Evolutionary conservation across 768 basidiomycete species (phyloP).

Genomic region (Tricholoma sp.): DNA sequence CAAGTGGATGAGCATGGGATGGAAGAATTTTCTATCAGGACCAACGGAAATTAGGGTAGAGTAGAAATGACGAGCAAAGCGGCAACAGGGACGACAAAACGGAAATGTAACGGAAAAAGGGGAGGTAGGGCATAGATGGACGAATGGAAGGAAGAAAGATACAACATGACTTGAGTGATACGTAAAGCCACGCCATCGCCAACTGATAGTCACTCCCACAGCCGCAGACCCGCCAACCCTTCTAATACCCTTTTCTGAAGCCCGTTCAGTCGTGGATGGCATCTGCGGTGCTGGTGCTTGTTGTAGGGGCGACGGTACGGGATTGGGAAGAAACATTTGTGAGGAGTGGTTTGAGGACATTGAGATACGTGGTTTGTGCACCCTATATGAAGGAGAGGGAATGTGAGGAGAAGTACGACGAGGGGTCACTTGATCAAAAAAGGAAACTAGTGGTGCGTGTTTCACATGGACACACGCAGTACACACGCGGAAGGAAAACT

Average conservation of each 20-base stretch:
- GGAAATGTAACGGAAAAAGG: background rate
- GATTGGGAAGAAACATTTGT: slow-evolving; percentile 48
- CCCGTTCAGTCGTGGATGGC: slow-evolving; percentile 19
- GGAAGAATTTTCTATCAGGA: background rate
- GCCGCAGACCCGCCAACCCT: background rate
- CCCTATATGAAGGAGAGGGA: slow-evolving; percentile 44
- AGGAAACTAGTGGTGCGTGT: background rate
- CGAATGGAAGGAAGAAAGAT: background rate
- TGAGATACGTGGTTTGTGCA: slow-evolving; percentile 76
- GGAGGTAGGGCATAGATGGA: background rate
- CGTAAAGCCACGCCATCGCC: background rate
- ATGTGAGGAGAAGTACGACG: background rate
- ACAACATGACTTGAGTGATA: background rate
- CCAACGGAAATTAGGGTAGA: background rate
- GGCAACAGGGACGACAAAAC: background rate
- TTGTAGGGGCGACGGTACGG: slow-evolving; percentile 38
- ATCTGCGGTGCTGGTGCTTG: slow-evolving; percentile 49
- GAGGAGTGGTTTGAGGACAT: slow-evolving; percentile 76
- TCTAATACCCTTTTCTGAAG: background rate
- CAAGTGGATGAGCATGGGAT: background rate
- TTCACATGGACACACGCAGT: background rate
- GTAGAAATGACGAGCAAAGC: background rate
- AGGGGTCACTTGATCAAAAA: background rate
- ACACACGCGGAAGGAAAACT: slow-evolving; percentile 9
- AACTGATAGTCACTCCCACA: background rate